Evolutionary conservation across 345 rosid species (phyloP).

Genomic region (Citrus unshiu): DNA sequence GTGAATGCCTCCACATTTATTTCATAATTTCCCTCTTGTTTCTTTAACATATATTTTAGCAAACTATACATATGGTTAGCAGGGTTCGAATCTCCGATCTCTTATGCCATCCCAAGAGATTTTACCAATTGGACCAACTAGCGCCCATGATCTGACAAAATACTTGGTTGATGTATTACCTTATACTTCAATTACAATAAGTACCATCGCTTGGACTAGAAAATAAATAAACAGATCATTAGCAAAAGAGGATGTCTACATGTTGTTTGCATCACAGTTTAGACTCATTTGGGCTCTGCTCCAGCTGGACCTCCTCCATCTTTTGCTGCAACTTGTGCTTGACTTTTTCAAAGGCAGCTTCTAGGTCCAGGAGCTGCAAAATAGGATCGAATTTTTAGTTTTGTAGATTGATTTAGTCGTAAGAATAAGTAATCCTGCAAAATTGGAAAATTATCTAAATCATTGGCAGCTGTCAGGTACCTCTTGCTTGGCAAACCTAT

Average conservation of each 20-base stretch:
- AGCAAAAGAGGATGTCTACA: background rate
- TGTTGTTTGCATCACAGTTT: background rate
- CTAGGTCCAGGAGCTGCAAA: constrained; percentile 49
- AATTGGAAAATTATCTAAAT: background rate
- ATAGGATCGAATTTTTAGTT: background rate
- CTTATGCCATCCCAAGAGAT: background rate
- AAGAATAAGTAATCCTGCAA: background rate
- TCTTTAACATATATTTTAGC: background rate
- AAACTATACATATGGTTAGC: background rate
- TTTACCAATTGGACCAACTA: background rate
- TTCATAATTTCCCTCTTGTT: background rate
- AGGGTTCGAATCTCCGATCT: background rate
- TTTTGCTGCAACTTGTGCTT: constrained; percentile 34
- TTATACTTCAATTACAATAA: background rate
- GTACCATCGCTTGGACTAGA: background rate
- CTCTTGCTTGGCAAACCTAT: constrained; percentile 52
- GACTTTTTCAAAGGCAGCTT: constrained; percentile 29
- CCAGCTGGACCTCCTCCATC: constrained; percentile 3
- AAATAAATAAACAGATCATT: background rate
- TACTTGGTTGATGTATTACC: background rate
- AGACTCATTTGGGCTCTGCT: constrained; percentile 14
- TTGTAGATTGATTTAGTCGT: background rate
- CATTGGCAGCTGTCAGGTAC: constrained; percentile 13
- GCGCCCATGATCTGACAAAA: background rate
- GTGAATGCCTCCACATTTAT: background rate